These are phyloP conservation scores for Blastosporella zonata DNA, from an alignment of 1,284 basidiomycete genomes.

Conservation along the genomic window DNA sequence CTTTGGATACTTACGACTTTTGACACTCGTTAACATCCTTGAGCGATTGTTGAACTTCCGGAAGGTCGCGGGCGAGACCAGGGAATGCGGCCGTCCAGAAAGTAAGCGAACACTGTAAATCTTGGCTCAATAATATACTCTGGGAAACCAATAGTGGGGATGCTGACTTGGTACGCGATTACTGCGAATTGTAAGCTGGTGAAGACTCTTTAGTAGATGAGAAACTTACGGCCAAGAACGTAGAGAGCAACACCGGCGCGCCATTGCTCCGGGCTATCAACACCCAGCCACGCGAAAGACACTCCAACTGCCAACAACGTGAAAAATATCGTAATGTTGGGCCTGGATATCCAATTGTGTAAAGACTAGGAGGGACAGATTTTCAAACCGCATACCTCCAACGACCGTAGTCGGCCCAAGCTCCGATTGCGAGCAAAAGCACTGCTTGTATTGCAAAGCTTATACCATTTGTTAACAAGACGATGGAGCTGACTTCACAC, in stretches of 20 bases:
- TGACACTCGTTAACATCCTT: constrained; percentile 35
- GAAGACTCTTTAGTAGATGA: background rate
- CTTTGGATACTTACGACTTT: constrained; percentile 40
- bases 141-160: background rate
- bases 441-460: constrained; percentile 72
- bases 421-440: constrained; percentile 61
- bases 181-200: constrained; percentile 38
- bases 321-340: constrained; percentile 77
- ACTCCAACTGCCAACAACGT: constrained; percentile 66
- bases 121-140: background rate
- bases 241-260: constrained; percentile 68
- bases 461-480: constrained; percentile 73
- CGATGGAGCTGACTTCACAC: constrained; percentile 67
- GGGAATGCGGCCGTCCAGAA: constrained; percentile 88
- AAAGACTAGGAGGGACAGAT: background rate
- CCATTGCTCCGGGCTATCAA: constrained; percentile 67
- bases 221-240: constrained; percentile 64
- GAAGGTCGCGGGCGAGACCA: constrained; percentile 68
- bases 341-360: constrained; percentile 35
- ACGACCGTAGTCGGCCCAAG: constrained; percentile 76
- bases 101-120: constrained; percentile 58
- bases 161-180: constrained; percentile 67
- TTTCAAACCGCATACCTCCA: constrained; percentile 51
- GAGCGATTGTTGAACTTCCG: constrained; percentile 59
- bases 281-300: constrained; percentile 76